Conservation (phyloP, 495 filamentous ascomycete species). For the Saxophila tyrrhenica region DNA sequence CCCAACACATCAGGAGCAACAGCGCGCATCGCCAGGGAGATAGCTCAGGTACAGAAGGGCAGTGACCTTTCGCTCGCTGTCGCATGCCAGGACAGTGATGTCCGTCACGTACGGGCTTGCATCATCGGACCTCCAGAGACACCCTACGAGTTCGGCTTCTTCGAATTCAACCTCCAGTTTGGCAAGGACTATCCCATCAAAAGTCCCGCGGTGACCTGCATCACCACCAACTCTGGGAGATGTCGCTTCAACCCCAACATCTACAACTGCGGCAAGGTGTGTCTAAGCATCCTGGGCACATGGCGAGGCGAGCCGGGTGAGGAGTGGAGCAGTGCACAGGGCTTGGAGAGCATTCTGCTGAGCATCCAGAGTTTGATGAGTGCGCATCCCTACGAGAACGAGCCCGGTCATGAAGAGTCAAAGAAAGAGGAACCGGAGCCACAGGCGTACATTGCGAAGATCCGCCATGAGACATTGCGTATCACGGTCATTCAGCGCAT, state of each 20-base stretch:
- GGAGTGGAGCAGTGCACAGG: slow-evolving; percentile 92
- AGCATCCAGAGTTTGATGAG: slow-evolving; percentile 97
- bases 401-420: slow-evolving; percentile 80
- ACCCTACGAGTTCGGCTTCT: slow-evolving; percentile 95
- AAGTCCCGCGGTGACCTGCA: slow-evolving; percentile 60
- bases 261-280: slow-evolving; percentile 82
- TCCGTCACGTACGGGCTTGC: slow-evolving; percentile 76
- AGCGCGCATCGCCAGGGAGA: slow-evolving; percentile 45
- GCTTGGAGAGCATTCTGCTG: slow-evolving; percentile 83
- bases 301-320: slow-evolving; percentile 85
- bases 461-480: slow-evolving; percentile 80
- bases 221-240: slow-evolving; percentile 77
- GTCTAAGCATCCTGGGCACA: slow-evolving; percentile 72
- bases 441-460: slow-evolving; percentile 81
- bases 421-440: slow-evolving; percentile 52
- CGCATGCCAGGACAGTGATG: slow-evolving; percentile 71
- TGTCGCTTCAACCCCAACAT: slow-evolving; percentile 96
- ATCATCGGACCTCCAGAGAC: slow-evolving; percentile 91
- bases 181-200: slow-evolving; percentile 75
- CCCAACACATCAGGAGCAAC: slow-evolving; percentile 13
- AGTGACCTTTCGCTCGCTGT: slow-evolving; percentile 79
- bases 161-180: slow-evolving; percentile 46
- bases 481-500: slow-evolving; percentile 77
- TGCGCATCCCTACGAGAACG: slow-evolving; percentile 87
- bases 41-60: slow-evolving; percentile 69